Evolutionary conservation across 73 alveolate genomes (phyloP).

Genomic region (Paramecium pentaurelia): DNA sequence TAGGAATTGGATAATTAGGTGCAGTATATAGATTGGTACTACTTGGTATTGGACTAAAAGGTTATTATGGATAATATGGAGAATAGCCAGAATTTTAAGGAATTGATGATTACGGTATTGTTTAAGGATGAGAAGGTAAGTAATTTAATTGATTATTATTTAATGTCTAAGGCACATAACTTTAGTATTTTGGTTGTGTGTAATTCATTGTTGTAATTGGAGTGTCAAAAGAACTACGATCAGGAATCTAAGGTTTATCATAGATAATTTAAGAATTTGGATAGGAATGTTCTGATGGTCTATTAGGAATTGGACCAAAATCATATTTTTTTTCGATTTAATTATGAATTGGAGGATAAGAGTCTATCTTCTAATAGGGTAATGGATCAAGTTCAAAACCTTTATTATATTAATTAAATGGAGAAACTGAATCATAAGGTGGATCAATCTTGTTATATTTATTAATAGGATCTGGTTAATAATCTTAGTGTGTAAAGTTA

Average conservation of each 20-base stretch:
- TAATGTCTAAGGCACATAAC: background rate
- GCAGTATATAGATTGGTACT: background rate
- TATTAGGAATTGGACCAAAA: background rate
- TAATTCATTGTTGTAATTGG: background rate
- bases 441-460: background rate
- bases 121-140: background rate
- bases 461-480: background rate
- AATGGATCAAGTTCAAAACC: background rate
- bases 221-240: background rate
- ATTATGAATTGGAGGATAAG: background rate
- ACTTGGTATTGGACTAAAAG: background rate
- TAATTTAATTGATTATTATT: background rate
- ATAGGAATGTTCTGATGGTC: background rate
- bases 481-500: background rate
- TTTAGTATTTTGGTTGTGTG: background rate
- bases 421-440: background rate
- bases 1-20: background rate
- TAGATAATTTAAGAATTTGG: background rate
- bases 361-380: background rate
- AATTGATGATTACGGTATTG: background rate
- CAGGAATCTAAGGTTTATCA: background rate
- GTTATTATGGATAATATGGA: background rate
- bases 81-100: background rate
- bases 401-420: background rate
- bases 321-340: background rate